Percentiles rank a stretch among this genome's conserved stretches.
Evolutionary conservation across 306 rosid species (phyloP).

Genomic region (Hippophae tibetana): DNA sequence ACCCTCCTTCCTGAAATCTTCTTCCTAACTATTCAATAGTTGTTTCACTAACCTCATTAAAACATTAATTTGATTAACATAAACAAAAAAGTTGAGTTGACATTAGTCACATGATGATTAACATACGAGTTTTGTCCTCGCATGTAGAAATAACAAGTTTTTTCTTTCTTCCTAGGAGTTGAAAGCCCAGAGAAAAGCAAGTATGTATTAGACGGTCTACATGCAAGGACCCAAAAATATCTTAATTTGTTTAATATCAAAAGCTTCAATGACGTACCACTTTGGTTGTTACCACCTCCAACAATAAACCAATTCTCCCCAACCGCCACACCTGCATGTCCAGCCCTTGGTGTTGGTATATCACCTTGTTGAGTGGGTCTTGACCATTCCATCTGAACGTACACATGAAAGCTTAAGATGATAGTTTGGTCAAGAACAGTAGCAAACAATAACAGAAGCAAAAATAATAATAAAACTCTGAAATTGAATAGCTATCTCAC

Average conservation of each 20-base stretch:
- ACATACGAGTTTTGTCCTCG: not conserved
- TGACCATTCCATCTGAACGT: conserved; percentile 89
- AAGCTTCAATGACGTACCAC: conserved; percentile 45
- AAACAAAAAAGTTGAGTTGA: too few relatives aligned
- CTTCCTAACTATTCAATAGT: too few relatives aligned
- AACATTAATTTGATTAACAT: too few relatives aligned
- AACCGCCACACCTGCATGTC: conserved; percentile 87
- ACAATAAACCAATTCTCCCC: conserved; percentile 97
- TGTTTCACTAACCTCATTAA: too few relatives aligned
- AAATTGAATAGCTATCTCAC: conserved; percentile 36
- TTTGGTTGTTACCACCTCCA: conserved; percentile 94
- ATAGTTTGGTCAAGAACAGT: conserved; percentile 6
- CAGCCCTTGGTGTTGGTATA: conserved; percentile 87
- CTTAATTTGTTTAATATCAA: conserved; percentile 6
- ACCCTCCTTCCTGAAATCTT: too few relatives aligned
- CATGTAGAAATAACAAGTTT: not conserved
- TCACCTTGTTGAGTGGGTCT: conserved; percentile 79
- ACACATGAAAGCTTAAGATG: conserved; percentile 20
- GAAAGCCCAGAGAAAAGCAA: not conserved
- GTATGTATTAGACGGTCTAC: not conserved
- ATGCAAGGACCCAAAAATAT: not conserved
- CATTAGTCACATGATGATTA: too few relatives aligned
- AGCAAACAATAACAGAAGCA: not conserved
- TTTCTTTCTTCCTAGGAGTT: not conserved
- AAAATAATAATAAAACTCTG: not conserved